Percentiles rank a stretch among this genome's conserved stretches.
These are phyloP conservation scores for Ocimum tenuiflorum DNA, from an alignment of 257 asterid species.

Conservation along the genomic window DNA sequence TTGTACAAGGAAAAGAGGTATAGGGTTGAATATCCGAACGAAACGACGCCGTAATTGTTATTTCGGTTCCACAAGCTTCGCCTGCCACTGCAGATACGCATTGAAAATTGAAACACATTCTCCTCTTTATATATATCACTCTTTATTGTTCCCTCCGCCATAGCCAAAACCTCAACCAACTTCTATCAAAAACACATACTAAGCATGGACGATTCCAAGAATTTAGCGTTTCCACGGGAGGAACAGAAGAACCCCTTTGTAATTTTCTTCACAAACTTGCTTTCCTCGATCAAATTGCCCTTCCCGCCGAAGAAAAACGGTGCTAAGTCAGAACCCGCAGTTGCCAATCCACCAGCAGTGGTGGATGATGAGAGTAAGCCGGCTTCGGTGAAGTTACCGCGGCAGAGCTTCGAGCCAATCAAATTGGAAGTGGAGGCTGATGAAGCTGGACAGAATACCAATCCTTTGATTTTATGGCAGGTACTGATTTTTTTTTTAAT, in stretches of 20 bases:
- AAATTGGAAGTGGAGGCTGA: constrained; percentile 50
- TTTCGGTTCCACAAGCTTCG: constrained; percentile 15
- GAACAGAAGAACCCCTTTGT: constrained; percentile 44
- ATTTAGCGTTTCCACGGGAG: neutral
- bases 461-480: constrained; percentile 69
- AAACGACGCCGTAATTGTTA: constrained; percentile 16
- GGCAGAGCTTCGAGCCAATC: constrained; percentile 33
- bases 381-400: constrained; percentile 32
- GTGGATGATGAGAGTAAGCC: constrained; percentile 20
- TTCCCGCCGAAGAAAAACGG: constrained; percentile 24
- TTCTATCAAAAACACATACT: neutral
- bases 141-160: constrained; percentile 20
- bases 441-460: constrained; percentile 39
- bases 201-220: constrained; percentile 27
- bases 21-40: no score
- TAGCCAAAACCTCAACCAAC: neutral
- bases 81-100: no score
- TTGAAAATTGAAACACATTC: no score
- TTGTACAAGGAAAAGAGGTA: no score
- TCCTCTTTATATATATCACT: no score
- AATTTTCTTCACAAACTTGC: constrained; percentile 34
- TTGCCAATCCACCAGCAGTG: constrained; percentile 14
- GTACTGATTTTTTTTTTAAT: constrained; percentile 19
- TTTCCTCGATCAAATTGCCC: constrained; percentile 44
- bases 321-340: constrained; percentile 14